Evolutionary conservation across 2,329 filamentous ascomycete genomes (phyloP).

Genomic region (Fusarium sp.): DNA sequence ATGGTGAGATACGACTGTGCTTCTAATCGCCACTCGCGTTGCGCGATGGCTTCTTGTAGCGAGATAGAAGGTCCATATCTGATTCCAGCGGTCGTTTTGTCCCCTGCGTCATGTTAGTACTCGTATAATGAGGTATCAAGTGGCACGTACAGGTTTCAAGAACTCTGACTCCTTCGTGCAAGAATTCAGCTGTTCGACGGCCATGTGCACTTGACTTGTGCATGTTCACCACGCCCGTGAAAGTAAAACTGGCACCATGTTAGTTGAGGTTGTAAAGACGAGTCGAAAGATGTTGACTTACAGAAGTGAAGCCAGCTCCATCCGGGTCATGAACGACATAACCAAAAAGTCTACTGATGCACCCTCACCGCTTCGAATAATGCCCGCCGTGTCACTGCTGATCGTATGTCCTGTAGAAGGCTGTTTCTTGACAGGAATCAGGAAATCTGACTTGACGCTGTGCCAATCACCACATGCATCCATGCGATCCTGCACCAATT

Average conservation of each 20-base stretch:
- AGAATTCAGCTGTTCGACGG: conserved; percentile 55
- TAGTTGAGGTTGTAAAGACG: conserved; percentile 11
- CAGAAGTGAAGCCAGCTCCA: conserved; percentile 68
- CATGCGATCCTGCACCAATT: conserved; percentile 70
- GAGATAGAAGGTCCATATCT: conserved; percentile 61
- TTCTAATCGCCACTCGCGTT: conserved; percentile 73
- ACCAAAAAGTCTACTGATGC: conserved; percentile 67
- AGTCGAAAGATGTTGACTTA: conserved; percentile 53
- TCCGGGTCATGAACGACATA: conserved; percentile 71
- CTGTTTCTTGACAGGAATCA: conserved; percentile 68
- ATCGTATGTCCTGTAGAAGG: conserved; percentile 62
- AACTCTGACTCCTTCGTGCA: conserved; percentile 59
- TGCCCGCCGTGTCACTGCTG: conserved; percentile 67
- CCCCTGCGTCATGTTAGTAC: conserved; percentile 49
- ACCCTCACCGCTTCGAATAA: conserved; percentile 63
- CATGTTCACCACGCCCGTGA: conserved; percentile 64
- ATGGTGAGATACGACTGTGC: conserved; percentile 77
- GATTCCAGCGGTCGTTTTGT: conserved; percentile 52
- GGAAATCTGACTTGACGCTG: conserved; percentile 61
- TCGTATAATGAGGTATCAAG: neutral
- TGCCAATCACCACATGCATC: conserved; percentile 68
- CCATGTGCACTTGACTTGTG: conserved; percentile 54
- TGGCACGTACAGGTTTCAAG: conserved; percentile 60
- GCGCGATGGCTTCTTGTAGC: conserved; percentile 68
- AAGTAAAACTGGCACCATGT: conserved; percentile 61